These are phyloP conservation scores for Komagataella kurtzmanii DNA, from an alignment of 805 yeast genomes.

Conservation along the genomic window DNA sequence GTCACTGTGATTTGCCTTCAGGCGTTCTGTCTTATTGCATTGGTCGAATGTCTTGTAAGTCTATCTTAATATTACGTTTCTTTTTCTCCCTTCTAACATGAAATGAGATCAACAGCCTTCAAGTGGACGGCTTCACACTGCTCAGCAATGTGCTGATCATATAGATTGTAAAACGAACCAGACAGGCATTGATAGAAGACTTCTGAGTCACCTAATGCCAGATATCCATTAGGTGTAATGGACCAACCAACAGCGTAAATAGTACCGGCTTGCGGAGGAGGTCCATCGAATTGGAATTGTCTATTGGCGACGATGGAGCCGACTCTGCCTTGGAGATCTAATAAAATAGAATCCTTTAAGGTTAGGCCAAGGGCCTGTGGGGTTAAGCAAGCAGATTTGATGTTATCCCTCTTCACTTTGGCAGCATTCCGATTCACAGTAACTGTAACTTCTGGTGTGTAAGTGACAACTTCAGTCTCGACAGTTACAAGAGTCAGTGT, in stretches of 20 bases:
- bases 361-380: constrained; percentile 40
- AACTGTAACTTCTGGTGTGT: background rate
- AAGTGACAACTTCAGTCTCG: constrained; percentile 3
- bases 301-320: constrained; percentile 74
- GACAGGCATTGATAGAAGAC: constrained; percentile 65
- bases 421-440: background rate
- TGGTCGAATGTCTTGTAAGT: background rate
- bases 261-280: constrained; percentile 73
- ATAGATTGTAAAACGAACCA: constrained; percentile 69
- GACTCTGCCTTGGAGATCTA: constrained; percentile 50
- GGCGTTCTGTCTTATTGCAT: background rate
- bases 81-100: constrained; percentile 21
- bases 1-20: background rate
- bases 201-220: constrained; percentile 49
- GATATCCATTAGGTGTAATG: constrained; percentile 37
- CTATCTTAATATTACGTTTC: background rate
- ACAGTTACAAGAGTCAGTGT: constrained; percentile 9
- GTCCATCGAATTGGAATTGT: constrained; percentile 73
- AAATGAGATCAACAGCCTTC: constrained; percentile 40
- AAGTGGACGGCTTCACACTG: constrained; percentile 56
- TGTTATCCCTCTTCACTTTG: background rate
- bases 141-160: constrained; percentile 45
- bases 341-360: constrained; percentile 35
- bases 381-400: constrained; percentile 28
- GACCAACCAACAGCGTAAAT: constrained; percentile 56